Evolutionary conservation across 306 rosid genomes (phyloP).

Genomic region (Canavalia gladiata): DNA sequence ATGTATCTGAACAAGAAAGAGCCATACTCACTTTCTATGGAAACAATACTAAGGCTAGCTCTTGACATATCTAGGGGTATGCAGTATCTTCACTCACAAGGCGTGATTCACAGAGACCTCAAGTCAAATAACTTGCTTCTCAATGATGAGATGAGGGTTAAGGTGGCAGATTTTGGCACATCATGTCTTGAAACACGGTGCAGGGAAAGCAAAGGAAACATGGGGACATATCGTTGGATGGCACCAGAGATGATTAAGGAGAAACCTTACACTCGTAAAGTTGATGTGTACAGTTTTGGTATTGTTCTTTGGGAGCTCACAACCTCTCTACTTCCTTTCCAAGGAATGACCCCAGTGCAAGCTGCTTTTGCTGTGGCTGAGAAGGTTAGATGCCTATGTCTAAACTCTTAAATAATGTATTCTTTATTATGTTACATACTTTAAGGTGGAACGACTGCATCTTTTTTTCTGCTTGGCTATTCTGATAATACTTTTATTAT

Average conservation of each 20-base stretch:
- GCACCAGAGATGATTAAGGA: conserved; percentile 95
- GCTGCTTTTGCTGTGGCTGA: conserved; percentile 96
- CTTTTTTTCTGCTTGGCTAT: not conserved
- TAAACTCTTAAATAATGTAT: conserved; percentile 22
- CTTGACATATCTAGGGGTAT: conserved; percentile 91
- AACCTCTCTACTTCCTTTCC: conserved; percentile 83
- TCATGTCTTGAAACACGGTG: conserved; percentile 91
- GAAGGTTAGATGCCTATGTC: conserved; percentile 67
- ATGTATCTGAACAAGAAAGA: conserved; percentile 94
- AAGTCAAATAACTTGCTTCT: conserved; percentile 89
- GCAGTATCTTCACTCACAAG: conserved; percentile 95
- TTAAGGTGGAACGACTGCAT: not conserved
- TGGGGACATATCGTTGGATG: conserved; percentile 96
- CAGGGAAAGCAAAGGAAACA: conserved; percentile 80
- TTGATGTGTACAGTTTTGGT: conserved; percentile 90
- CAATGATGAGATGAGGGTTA: conserved; percentile 88
- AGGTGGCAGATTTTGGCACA: conserved; percentile 95
- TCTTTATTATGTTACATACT: conserved; percentile 14
- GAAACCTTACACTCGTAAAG: conserved; percentile 78
- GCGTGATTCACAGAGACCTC: conserved; percentile 90
- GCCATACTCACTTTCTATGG: conserved; percentile 89
- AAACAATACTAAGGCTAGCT: conserved; percentile 80
- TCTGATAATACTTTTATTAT: not conserved
- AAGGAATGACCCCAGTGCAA: conserved; percentile 97
- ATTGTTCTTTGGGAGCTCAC: conserved; percentile 97